These are phyloP conservation scores for Acrasis kona DNA, from an alignment of 78 protist genomes.

Conservation along the genomic window DNA sequence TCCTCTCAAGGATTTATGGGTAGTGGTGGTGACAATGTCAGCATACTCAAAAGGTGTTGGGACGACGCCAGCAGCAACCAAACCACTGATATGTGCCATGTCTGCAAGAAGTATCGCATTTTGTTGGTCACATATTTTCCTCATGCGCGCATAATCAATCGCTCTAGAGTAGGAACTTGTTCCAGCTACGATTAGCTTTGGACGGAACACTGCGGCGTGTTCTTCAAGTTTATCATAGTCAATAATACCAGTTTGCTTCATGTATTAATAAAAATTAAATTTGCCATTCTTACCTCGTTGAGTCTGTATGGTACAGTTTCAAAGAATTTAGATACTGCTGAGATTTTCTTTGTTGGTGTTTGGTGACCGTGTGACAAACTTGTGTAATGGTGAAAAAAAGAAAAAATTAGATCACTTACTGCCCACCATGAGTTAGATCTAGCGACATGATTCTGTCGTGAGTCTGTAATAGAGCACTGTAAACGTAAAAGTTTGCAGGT, in stretches of 20 bases:
- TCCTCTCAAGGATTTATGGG: slow-evolving; percentile 83
- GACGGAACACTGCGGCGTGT: slow-evolving; percentile 48
- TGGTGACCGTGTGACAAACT: slow-evolving; percentile 68
- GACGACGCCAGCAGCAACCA: slow-evolving; percentile 58
- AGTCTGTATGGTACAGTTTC: slow-evolving; percentile 75
- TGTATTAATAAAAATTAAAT: not conserved
- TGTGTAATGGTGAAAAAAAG: too few relatives aligned
- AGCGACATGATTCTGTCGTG: slow-evolving; percentile 73
- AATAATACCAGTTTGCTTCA: slow-evolving; percentile 61
- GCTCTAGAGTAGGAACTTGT: slow-evolving; percentile 74
- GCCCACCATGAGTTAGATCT: slow-evolving; percentile 56
- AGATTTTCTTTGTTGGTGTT: slow-evolving; percentile 24
- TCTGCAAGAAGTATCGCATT: slow-evolving; percentile 64
- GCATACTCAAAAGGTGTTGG: slow-evolving; percentile 48
- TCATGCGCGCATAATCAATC: slow-evolving; percentile 39
- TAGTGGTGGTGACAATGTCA: slow-evolving; percentile 82
- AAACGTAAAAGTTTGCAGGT: slow-evolving; percentile 75
- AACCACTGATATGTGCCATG: slow-evolving; percentile 74
- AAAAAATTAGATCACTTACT: too few relatives aligned
- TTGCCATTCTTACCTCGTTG: too few relatives aligned
- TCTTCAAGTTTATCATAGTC: slow-evolving; percentile 62
- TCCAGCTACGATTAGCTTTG: slow-evolving; percentile 74
- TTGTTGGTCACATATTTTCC: slow-evolving; percentile 27
- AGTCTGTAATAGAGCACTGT: slow-evolving; percentile 60
- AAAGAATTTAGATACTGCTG: slow-evolving; percentile 62